phyloP scores from a whole-genome alignment of 352 stramenopile genomes.

The Pythium brassicae region DNA sequence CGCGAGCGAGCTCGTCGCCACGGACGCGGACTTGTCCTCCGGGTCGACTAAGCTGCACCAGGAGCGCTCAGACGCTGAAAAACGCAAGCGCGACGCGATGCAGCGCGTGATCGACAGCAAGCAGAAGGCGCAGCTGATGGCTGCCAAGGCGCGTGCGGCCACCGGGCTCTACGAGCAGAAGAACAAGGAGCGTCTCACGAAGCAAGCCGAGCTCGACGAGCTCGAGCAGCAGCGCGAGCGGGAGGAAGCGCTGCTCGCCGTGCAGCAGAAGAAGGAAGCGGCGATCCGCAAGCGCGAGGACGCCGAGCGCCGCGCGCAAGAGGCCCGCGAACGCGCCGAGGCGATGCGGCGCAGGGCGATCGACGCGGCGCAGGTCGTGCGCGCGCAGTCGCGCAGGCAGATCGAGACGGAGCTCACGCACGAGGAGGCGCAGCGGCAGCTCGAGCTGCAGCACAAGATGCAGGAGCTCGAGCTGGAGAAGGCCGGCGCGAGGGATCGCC shows the following conservation, averaged over 20 bases:
- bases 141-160: constrained; percentile 52
- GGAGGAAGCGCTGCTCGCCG: constrained; percentile 31
- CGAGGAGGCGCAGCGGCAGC: constrained; percentile 54
- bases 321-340: constrained; percentile 53
- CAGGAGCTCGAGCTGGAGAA: constrained; percentile 52
- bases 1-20: constrained; percentile 32
- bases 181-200: constrained; percentile 46
- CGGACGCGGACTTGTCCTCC: constrained; percentile 22
- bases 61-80: constrained; percentile 40
- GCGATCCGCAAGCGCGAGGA: constrained; percentile 59
- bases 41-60: constrained; percentile 33
- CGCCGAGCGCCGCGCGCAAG: constrained; percentile 56
- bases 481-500: constrained; percentile 27
- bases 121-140: constrained; percentile 48
- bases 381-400: constrained; percentile 52
- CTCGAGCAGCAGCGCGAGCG: constrained; percentile 36
- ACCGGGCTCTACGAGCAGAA: constrained; percentile 58
- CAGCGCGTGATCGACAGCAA: constrained; percentile 78
- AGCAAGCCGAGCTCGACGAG: constrained; percentile 42
- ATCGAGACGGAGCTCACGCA: constrained; percentile 59
- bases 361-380: constrained; percentile 61
- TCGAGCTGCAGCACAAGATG: constrained; percentile 35
- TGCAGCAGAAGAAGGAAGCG: constrained; percentile 61
- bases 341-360: constrained; percentile 59
- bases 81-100: constrained; percentile 63